These are phyloP conservation scores for grape (Vitis vinifera) DNA, from an alignment of 164 flowering plant genomes.

Conservation along the genomic window ASM3070453v1 NC_081823.1:8046001-8046500, in stretches of 20 bases:
- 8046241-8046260: too few relatives aligned
- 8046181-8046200: conserved; percentile 16
- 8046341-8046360: conserved; percentile 79
- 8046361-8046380: conserved; percentile 88
- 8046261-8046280: conserved; percentile 25
- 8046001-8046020: background rate
- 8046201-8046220: conserved; percentile 50
- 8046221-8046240: too few relatives aligned
- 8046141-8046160: conserved; percentile 19
- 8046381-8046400: conserved; percentile 90
- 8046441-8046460: conserved; percentile 78
- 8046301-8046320: conserved; percentile 91
- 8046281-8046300: conserved; percentile 64
- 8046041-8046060: too few relatives aligned
- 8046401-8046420: conserved; percentile 92
- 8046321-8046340: conserved; percentile 97
- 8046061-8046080: background rate
- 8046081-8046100: background rate
- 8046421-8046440: conserved; percentile 87
- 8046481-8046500: too few relatives aligned
- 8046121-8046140: background rate
- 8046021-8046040: too few relatives aligned
- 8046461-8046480: conserved; percentile 77
- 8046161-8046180: conserved; percentile 31
- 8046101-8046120: conserved; percentile 39